These are phyloP conservation scores for Dictyostelium firmibasis DNA, from an alignment of 78 protist genomes.

Conservation along the genomic window DNA sequence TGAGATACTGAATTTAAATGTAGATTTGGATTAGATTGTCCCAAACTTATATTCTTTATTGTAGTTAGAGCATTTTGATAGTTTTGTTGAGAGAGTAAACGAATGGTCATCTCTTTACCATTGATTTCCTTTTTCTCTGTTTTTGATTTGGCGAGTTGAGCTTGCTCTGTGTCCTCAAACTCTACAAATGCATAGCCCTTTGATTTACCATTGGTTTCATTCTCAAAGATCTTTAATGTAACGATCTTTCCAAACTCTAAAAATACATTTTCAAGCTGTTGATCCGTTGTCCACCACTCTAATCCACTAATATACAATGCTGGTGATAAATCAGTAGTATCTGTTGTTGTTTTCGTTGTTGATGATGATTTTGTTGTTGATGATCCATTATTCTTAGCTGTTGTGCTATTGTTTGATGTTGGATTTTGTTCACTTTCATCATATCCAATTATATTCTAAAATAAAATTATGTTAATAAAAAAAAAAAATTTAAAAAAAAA, in stretches of 20 bases:
- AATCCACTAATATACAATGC: conserved; percentile 14
- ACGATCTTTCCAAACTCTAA: conserved; percentile 55
- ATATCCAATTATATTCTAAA: not conserved
- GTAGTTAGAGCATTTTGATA: conserved; percentile 41
- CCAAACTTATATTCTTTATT: conserved; percentile 23
- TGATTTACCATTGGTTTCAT: conserved; percentile 68
- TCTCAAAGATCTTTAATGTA: conserved; percentile 63
- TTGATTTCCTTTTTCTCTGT: conserved; percentile 7
- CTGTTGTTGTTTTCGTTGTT: not conserved
- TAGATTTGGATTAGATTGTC: not conserved
- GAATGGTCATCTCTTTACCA: conserved; percentile 30
- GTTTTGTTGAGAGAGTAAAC: not conserved
- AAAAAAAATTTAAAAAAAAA: too few relatives aligned
- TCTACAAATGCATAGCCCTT: conserved; percentile 78
- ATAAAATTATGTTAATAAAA: too few relatives aligned
- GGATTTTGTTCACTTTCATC: not conserved
- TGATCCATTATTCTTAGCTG: not conserved
- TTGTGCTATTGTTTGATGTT: not conserved
- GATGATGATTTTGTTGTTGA: not conserved
- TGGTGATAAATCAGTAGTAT: conserved; percentile 36
- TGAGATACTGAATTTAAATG: not conserved
- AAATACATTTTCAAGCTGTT: conserved; percentile 39
- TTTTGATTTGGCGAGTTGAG: conserved; percentile 43
- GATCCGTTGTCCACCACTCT: conserved; percentile 82
- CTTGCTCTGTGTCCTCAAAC: not conserved